phyloP scores from a whole-genome alignment of 306 rosid genomes.

The Prunus padus region DNA sequence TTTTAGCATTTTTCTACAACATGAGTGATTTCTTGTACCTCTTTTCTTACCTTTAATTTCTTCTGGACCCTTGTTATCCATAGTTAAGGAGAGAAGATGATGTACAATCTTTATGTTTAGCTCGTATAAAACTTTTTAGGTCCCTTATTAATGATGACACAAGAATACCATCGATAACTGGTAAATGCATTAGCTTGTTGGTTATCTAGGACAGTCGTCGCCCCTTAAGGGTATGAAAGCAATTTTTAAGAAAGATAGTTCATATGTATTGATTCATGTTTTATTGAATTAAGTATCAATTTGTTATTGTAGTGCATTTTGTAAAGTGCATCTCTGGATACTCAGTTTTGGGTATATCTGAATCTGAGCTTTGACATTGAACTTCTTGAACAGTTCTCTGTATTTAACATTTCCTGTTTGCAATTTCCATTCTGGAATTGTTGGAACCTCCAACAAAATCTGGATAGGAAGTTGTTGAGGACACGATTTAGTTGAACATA shows the following conservation, averaged over 20 bases:
- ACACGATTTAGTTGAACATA: not conserved
- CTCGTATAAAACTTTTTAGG: not conserved
- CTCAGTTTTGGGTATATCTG: not conserved
- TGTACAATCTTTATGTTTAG: not conserved
- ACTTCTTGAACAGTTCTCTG: not conserved
- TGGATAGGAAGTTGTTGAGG: not conserved
- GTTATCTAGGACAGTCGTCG: not conserved
- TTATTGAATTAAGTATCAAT: not conserved
- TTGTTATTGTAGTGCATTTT: not conserved
- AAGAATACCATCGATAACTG: not conserved
- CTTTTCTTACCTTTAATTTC: not conserved
- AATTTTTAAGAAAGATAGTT: not conserved
- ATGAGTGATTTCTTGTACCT: not conserved
- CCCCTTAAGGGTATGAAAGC: not conserved
- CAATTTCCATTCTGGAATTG: not conserved
- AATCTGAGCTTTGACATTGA: not conserved
- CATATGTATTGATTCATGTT: not conserved
- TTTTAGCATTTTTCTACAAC: not conserved
- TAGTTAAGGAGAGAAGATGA: not conserved
- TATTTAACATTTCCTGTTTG: not conserved
- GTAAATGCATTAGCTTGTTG: not conserved
- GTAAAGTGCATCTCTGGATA: not conserved
- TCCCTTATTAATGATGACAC: not conserved
- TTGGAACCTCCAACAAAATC: not conserved
- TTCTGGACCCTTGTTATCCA: not conserved